Base-by-base conservation (phyloP, 768 basidiomycete species). In the Hygrocybe coccinea region DNA sequence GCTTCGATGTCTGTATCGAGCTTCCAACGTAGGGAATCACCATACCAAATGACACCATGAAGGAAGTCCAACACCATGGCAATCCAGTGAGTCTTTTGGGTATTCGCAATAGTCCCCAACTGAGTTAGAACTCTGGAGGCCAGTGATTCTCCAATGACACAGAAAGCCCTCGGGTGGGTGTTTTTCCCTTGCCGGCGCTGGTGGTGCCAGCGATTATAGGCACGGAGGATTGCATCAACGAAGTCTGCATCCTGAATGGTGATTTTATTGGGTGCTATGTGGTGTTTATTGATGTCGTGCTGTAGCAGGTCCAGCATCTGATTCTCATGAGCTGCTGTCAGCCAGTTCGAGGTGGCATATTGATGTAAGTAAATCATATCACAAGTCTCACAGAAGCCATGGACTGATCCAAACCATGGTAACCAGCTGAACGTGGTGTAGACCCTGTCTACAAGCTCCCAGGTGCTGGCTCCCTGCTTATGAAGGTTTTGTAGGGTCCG, bases 271-370 rank as follows among this genome's bases (percentile, higher is more conserved):
- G 51, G 17, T 17, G 37, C 50, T 5, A 52, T 56, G 29, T 21
- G 10, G n/a, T 22, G 39, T 36, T 48, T 46, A 12, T n/a, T 25
- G 21, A 63, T 15, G 25, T 64, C 60, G n/a, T 21, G 1, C 25
- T 34, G 29, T 2, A 64, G 59, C 3, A 66, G 50, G 24, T 66
- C 54, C 10, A 66, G 51, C 63, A 66, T 60, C 41, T 60, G 62
- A 36, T 59, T 59, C 41, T 61, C 57, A 34, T 66, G 63, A 50
- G 58, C 54, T 22, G 59, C 56, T 7, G 53, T 33, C 33, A 66
- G 55, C 65, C 63, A 64, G 8, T 56, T 45, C 19, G 47, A 58
- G 15, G 65, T 64, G 11, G 54, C 34, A 50, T 56, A 66, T 22
- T 47, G 44, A 36, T 60, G 34, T 9, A 64, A 56, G 46, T 53